Conservation (phyloP, 805 yeast genomes). For the Sporopachydermia lactativora region DNA sequence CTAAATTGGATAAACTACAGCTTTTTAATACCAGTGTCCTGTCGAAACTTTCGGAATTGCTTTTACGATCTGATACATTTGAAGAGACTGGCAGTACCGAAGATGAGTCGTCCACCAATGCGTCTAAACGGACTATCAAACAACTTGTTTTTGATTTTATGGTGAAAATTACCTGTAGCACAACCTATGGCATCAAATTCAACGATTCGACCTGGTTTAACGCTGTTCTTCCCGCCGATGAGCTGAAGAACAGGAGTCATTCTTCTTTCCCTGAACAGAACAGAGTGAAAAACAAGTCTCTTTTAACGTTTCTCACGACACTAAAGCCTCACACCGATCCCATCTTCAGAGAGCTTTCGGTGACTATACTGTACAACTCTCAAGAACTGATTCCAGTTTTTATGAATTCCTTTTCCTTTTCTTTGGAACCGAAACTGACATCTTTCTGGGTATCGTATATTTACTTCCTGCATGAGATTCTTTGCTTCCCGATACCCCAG, state of each 20-base stretch:
- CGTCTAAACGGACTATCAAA: background rate
- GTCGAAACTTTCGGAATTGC: constrained; percentile 40
- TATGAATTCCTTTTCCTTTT: constrained; percentile 14
- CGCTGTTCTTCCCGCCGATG: constrained; percentile 6
- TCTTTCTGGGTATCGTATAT: constrained; percentile 78
- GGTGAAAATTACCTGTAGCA: background rate
- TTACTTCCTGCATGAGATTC: constrained; percentile 41
- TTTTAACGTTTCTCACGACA: constrained; percentile 44
- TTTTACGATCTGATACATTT: constrained; percentile 22
- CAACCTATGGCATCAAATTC: constrained; percentile 17
- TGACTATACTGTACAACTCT: constrained; percentile 33
- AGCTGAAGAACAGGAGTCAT: too few species aligned
- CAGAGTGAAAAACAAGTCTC: constrained; percentile 50
- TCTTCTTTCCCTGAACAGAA: constrained; percentile 29
- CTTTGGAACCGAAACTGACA: constrained; percentile 66
- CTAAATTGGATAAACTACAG: constrained; percentile 56
- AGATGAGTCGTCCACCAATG: constrained; percentile 29
- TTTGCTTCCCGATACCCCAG: constrained; percentile 42
- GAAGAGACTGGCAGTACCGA: constrained; percentile 15
- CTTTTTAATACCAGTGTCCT: constrained; percentile 69
- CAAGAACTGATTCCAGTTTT: constrained; percentile 72
- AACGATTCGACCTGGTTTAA: constrained; percentile 18
- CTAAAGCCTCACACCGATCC: constrained; percentile 77
- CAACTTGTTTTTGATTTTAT: background rate
- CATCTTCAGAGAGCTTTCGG: constrained; percentile 39